Conservation (phyloP, 148 eudicot genomes). For the Vaccinium myrtillus region DNA sequence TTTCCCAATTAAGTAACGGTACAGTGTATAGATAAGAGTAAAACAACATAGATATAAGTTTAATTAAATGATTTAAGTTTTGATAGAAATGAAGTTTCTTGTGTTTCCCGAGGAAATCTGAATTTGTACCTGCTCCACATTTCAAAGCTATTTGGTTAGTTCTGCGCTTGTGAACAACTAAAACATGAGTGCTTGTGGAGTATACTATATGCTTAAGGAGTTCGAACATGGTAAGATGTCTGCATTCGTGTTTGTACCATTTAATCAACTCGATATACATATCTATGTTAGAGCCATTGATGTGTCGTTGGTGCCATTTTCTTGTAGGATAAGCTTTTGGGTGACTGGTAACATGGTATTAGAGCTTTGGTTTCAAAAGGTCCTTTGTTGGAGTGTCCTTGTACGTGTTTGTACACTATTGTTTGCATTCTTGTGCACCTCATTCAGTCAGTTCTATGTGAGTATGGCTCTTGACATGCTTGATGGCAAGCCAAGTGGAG, state of each 20-base stretch:
- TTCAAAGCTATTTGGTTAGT: not conserved
- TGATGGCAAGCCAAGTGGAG: not conserved
- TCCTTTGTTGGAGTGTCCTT: not conserved
- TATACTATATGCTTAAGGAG: not conserved
- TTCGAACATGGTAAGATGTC: not conserved
- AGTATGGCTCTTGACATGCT: not conserved
- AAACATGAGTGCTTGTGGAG: not conserved
- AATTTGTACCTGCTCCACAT: not conserved
- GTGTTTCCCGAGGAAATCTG: not conserved
- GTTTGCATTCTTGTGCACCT: not conserved
- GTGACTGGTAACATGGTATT: not conserved
- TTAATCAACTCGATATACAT: not conserved
- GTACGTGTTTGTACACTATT: not conserved
- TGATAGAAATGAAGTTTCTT: not conserved
- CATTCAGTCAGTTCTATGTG: not conserved
- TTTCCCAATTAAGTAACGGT: not conserved
- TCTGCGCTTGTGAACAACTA: not conserved
- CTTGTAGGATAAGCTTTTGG: not conserved
- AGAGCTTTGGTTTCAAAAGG: constrained; percentile 4
- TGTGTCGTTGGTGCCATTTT: not conserved
- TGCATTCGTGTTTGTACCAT: not conserved
- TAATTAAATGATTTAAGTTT: not conserved
- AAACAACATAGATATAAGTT: too few relatives aligned
- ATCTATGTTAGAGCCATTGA: not conserved
- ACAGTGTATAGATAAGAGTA: not conserved